Conservation (phyloP, 2,329 filamentous ascomycete species). For the Sporothrix sp. region DNA sequence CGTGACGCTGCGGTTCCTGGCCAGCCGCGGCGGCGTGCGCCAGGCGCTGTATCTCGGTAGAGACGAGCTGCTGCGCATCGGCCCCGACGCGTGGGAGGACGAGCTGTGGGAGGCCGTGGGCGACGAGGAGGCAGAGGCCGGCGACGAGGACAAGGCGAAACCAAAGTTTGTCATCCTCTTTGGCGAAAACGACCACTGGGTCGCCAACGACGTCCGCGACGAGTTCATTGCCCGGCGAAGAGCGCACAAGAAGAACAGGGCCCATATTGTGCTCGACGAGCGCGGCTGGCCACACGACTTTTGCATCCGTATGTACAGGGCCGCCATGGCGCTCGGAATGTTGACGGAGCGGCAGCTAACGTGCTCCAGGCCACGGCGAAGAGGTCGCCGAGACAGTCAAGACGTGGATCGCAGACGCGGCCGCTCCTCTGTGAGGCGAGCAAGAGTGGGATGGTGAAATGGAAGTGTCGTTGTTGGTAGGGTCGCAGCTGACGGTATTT, state of each 20-base stretch:
- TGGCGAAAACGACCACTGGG: constrained; percentile 52
- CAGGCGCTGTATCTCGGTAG: constrained; percentile 50
- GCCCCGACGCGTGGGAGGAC: constrained; percentile 49
- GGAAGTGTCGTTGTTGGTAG: no score
- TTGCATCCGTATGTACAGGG: constrained; percentile 49
- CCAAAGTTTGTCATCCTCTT: constrained; percentile 52
- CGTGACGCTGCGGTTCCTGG: constrained; percentile 44
- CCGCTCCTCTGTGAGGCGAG: constrained; percentile 1
- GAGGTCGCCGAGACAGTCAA: constrained; percentile 38
- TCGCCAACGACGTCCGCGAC: constrained; percentile 46
- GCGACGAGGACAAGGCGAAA: background rate
- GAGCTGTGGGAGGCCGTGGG: constrained; percentile 43
- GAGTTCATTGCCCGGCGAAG: constrained; percentile 38
- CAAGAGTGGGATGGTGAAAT: no score
- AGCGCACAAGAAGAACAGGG: constrained; percentile 27
- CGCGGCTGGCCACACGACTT: constrained; percentile 50
- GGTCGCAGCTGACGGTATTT: no score
- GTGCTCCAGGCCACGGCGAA: constrained; percentile 35
- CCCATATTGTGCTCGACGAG: constrained; percentile 45
- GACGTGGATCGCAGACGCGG: constrained; percentile 44
- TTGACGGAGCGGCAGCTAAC: constrained; percentile 11
- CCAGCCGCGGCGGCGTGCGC: constrained; percentile 46
- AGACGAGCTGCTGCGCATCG: constrained; percentile 51
- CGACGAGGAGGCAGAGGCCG: constrained; percentile 13
- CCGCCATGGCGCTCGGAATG: no score